Evolutionary conservation across 371 early-diverging fungal genomes (phyloP).

Genomic region (Phascolomyces articulosus): DNA sequence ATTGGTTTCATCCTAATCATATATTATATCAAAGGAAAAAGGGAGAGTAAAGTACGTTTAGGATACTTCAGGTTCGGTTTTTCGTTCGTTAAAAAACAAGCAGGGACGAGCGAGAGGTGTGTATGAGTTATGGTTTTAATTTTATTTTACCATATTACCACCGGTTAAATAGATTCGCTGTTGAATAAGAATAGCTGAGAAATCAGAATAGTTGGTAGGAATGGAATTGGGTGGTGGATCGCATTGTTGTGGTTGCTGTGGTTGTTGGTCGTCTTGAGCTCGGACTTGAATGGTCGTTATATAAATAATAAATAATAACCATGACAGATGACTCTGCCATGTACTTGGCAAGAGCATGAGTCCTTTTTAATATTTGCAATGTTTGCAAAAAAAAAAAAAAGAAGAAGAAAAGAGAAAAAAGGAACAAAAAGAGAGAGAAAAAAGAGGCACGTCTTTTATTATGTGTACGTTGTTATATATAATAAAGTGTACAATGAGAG

Average conservation of each 20-base stretch:
- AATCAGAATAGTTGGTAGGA: conserved; percentile 23
- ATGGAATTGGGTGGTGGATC: neutral
- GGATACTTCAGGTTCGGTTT: too few relatives aligned
- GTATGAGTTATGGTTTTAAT: too few relatives aligned
- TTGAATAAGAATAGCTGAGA: conserved; percentile 21
- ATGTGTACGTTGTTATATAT: too few relatives aligned
- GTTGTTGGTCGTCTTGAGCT: too few relatives aligned
- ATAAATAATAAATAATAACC: neutral
- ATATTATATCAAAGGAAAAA: neutral
- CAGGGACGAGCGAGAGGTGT: too few relatives aligned
- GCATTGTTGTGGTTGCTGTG: conserved; percentile 16
- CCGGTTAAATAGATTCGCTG: conserved; percentile 17
- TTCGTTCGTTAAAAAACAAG: too few relatives aligned
- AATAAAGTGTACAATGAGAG: too few relatives aligned
- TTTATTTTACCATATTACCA: conserved; percentile 15
- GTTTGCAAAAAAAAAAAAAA: neutral
- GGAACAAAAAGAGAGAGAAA: neutral
- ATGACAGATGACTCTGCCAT: conserved; percentile 5
- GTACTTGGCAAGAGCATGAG: conserved; percentile 2
- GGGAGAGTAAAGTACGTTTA: neutral
- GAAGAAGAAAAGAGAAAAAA: neutral
- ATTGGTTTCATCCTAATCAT: conserved; percentile 21
- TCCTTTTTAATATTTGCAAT: neutral
- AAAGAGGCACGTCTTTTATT: too few relatives aligned
- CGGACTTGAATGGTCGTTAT: neutral